phyloP scores from a whole-genome alignment of 2,329 filamentous ascomycete genomes.

The Ceratocystis cubensis region DNA sequence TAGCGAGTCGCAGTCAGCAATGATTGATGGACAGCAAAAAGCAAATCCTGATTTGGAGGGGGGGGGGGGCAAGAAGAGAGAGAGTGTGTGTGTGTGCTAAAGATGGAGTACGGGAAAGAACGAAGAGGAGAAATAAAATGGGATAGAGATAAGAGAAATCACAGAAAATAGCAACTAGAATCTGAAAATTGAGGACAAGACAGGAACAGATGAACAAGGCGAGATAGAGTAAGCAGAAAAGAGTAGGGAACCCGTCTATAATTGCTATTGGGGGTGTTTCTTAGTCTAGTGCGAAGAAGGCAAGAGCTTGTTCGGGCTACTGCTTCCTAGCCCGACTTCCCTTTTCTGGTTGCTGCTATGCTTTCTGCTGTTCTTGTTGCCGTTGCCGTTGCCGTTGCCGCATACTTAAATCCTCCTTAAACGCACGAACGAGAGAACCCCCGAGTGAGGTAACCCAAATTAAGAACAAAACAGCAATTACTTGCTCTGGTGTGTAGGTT shows the following conservation, averaged over 20 bases:
- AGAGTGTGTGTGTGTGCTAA: neutral
- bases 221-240: neutral
- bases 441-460: neutral
- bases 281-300: slow-evolving; percentile 10
- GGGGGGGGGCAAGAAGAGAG: neutral
- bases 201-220: neutral
- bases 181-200: neutral
- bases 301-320: neutral
- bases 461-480: neutral
- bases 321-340: neutral
- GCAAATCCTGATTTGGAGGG: neutral
- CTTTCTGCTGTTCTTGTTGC: neutral
- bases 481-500: neutral
- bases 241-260: neutral
- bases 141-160: neutral
- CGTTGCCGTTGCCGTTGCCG: neutral
- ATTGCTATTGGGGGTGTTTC: neutral
- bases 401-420: neutral
- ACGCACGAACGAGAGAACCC: no score
- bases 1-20: neutral
- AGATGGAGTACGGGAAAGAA: neutral
- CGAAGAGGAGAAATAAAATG: neutral
- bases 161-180: neutral
- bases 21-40: neutral
- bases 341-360: neutral